Evolutionary conservation across 2,329 filamentous ascomycete genomes (phyloP), one percentile per base, ranked within the genome.

Genomic region (Aspergillus sp.): DNA sequence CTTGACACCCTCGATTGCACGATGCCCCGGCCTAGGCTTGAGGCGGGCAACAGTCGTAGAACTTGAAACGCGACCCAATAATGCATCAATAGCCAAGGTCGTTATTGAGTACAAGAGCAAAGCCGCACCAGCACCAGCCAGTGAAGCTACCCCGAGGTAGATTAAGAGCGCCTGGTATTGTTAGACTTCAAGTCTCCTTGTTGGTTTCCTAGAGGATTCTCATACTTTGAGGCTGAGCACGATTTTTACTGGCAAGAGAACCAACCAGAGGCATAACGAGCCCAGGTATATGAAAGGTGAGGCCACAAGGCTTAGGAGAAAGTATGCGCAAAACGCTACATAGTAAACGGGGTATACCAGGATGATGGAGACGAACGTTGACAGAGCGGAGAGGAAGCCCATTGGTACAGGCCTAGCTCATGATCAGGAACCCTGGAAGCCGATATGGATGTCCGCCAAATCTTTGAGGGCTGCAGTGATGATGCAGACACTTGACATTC

Each of bases 111-210:
- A 82, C 44, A 92, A 72, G 17, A 83, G 63, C 51, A 86, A 72
- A 52, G 89, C 90, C 27, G 86, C 77, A 11, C 84, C 51, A 52
- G 87, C 75, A n/a, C 90, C 90, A 52, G 91, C 79, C 17, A 90
- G 73, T 33, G 84, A 81, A 7, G 90, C 90, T 23, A 86, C 82
- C 49, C 86, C 86, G 47, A 92, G 79, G 66, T 82, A 88, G 67
- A 82, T 81, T 54, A 73, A 72, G 19, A 79, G 58, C 48, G 74
- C 75, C 79, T 81, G 56, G 15, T 45, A 45, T 12, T 9, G 39
- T 52, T 44, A 52, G 49, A 25, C 19, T 17, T 7, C 7, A 8
- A n/a, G 7, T 50, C 7, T 27, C 37, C n/a, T 39, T 6, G 14
- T 25, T 11, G 9, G 7, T 15, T 19, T n/a, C 11, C 9, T 8